Percentiles rank a stretch among this genome's conserved stretches.
These are phyloP conservation scores for Pseudocercospora fijiensis DNA, from an alignment of 2,329 filamentous ascomycete species.

Conservation along the genomic window DNA sequence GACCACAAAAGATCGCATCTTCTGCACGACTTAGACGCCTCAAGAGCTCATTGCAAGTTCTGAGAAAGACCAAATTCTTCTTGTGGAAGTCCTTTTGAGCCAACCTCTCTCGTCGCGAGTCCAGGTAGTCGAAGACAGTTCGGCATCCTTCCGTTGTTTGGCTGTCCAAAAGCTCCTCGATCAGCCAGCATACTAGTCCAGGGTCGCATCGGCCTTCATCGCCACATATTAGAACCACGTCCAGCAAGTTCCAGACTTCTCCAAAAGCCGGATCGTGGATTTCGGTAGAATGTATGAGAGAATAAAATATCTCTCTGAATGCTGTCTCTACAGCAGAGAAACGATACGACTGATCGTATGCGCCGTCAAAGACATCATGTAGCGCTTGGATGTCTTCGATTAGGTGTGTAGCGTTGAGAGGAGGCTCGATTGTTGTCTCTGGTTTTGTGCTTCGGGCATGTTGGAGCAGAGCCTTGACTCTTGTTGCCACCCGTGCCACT, in stretches of 20 bases:
- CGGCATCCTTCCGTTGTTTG: conserved; percentile 92
- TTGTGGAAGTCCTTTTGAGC: conserved; percentile 75
- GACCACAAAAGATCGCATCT: conserved; percentile 93
- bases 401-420: conserved; percentile 45
- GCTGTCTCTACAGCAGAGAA: conserved; percentile 77
- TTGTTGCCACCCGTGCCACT: conserved; percentile 30
- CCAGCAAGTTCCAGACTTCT: conserved; percentile 87
- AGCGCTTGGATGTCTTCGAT: conserved; percentile 31
- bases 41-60: conserved; percentile 93
- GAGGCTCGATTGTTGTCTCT: conserved; percentile 45
- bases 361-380: conserved; percentile 31
- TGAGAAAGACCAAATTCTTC: conserved; percentile 85
- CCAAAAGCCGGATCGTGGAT: conserved; percentile 79
- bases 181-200: conserved; percentile 80
- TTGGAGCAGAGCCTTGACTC: conserved; percentile 43
- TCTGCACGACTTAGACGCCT: conserved; percentile 90
- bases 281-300: conserved; percentile 53
- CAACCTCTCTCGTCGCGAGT: conserved; percentile 85
- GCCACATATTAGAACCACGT: conserved; percentile 83
- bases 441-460: conserved; percentile 44
- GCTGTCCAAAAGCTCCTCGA: conserved; percentile 93
- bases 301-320: conserved; percentile 75
- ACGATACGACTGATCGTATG: conserved; percentile 32
- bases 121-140: conserved; percentile 89
- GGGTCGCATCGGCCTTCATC: conserved; percentile 65